Evolutionary conservation across 345 rosid species (phyloP).

Genomic region (Brassica carinata): DNA sequence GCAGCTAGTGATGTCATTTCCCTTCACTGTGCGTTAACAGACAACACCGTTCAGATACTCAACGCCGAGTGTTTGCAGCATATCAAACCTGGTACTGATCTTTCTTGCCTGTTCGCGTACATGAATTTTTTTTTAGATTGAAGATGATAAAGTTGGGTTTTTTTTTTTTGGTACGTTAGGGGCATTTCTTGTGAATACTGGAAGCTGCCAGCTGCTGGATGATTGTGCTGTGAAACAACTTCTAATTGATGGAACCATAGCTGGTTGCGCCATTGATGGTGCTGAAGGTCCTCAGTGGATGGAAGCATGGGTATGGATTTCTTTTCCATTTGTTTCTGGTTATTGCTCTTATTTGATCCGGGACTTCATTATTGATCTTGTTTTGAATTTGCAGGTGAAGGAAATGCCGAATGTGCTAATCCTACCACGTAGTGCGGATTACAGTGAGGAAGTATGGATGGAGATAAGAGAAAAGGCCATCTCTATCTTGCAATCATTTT

Average conservation of each 20-base stretch:
- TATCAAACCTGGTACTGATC: conserved; percentile 77
- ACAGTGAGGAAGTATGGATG: conserved; percentile 99
- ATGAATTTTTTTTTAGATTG: too few species aligned
- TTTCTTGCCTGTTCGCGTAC: neutral
- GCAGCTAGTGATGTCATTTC: conserved; percentile 97
- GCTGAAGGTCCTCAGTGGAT: conserved; percentile 99
- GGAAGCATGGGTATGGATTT: conserved; percentile 97
- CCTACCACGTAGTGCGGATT: conserved; percentile 98
- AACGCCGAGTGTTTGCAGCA: conserved; percentile 97
- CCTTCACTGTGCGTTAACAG: conserved; percentile 84
- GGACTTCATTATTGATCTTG: neutral
- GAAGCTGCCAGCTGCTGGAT: conserved; percentile 92
- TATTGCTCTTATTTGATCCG: neutral
- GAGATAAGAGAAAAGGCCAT: conserved; percentile 95
- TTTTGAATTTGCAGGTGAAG: conserved; percentile 58
- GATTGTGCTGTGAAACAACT: conserved; percentile 94
- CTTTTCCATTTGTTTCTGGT: neutral
- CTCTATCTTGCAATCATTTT: conserved; percentile 78
- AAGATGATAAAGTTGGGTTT: too few species aligned
- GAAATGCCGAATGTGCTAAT: conserved; percentile 99
- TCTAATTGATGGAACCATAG: conserved; percentile 90
- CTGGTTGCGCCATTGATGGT: conserved; percentile 98
- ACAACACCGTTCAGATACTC: conserved; percentile 90
- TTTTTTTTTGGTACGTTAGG: conserved; percentile 49
- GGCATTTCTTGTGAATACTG: conserved; percentile 96